These are phyloP conservation scores for Cymodocea nodosa DNA, from an alignment of 116 monocot genomes.

Conservation along the genomic window DNA sequence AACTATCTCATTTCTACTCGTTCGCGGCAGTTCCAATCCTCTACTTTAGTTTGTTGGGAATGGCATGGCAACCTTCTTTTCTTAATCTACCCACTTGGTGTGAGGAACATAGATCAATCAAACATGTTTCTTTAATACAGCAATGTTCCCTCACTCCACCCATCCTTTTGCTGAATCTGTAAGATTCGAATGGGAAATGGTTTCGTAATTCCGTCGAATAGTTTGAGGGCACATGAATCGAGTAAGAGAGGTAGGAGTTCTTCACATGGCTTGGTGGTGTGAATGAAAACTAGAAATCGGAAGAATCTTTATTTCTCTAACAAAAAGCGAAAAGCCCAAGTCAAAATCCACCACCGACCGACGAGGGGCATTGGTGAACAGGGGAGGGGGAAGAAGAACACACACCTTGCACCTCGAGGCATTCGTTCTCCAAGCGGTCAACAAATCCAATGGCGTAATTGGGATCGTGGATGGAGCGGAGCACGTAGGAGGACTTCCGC, in stretches of 20 bases:
- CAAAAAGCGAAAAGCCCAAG: too few relatives aligned
- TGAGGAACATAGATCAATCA: too few relatives aligned
- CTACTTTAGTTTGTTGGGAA: too few relatives aligned
- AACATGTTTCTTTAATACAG: neutral
- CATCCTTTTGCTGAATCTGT: neutral
- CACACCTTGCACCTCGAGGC: slow-evolving; percentile 6
- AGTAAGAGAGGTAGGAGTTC: too few relatives aligned
- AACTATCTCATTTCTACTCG: neutral
- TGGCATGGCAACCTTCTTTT: too few relatives aligned
- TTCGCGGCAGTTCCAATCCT: too few relatives aligned
- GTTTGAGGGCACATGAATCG: too few relatives aligned
- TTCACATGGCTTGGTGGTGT: too few relatives aligned
- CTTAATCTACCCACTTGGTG: too few relatives aligned
- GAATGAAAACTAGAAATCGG: too few relatives aligned
- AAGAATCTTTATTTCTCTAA: too few relatives aligned
- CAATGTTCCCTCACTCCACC: neutral
- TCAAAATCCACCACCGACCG: neutral
- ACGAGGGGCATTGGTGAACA: neutral
- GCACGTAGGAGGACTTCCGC: slow-evolving; percentile 11
- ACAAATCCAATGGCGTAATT: slow-evolving; percentile 13
- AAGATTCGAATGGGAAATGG: neutral
- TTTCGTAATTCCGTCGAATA: too few relatives aligned
- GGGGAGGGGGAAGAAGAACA: neutral
- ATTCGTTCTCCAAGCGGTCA: slow-evolving; percentile 8
- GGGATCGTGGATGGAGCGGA: slow-evolving; percentile 15